These are phyloP conservation scores for Saccharomycopsis olivae DNA, from an alignment of 805 yeast species.

Conservation along the genomic window DNA sequence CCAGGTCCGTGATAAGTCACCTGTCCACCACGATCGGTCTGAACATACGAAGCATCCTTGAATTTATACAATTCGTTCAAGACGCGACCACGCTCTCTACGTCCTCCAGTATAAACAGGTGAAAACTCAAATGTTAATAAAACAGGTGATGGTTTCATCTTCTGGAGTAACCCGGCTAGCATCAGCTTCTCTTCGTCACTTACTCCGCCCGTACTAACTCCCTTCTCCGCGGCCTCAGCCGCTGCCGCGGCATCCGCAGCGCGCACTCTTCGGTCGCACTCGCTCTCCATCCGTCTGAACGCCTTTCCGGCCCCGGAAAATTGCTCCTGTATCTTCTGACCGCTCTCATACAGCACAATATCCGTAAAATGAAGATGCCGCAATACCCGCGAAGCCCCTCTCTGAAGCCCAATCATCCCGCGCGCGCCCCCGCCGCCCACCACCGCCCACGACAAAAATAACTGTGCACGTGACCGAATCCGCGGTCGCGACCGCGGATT, in stretches of 20 bases:
- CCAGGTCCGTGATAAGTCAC: conserved; percentile 97
- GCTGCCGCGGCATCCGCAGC: too few species aligned
- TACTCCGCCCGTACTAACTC: too few species aligned
- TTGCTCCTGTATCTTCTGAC: conserved; percentile 44
- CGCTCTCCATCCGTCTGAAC: too few species aligned
- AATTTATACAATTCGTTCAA: conserved; percentile 24
- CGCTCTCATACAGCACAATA: conserved; percentile 31
- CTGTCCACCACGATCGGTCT: conserved; percentile 88
- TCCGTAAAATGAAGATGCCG: conserved; percentile 16
- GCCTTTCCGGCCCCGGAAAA: conserved; percentile 49
- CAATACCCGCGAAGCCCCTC: too few species aligned
- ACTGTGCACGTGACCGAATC: too few species aligned
- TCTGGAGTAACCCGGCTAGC: conserved; percentile 30
- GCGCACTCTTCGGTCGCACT: too few species aligned
- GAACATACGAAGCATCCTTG: conserved; percentile 53
- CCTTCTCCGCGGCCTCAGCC: too few species aligned
- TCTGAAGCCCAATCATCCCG: too few species aligned
- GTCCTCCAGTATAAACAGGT: conserved; percentile 87
- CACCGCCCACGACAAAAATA: too few species aligned
- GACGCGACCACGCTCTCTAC: conserved; percentile 54
- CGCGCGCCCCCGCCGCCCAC: too few species aligned
- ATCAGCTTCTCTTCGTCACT: conserved; percentile 39
- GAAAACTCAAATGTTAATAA: conserved; percentile 75
- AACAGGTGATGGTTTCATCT: conserved; percentile 50
- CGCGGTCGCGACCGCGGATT: too few species aligned